Conservation (phyloP, 371 early-diverging fungal genomes). For the Mortierella sp. region DNA sequence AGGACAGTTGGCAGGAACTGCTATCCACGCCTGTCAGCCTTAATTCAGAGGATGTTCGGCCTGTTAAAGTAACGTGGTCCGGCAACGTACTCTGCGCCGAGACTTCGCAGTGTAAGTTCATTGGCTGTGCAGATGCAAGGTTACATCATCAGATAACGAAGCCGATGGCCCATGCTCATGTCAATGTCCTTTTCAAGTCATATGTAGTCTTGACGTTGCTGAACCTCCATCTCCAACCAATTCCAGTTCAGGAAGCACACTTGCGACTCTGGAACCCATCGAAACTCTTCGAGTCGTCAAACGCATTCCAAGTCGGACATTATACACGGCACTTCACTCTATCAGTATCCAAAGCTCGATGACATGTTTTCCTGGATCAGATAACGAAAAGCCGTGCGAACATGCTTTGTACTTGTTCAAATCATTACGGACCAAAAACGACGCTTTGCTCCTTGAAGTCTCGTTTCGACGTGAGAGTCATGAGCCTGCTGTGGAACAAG, state of each 20-base stretch:
- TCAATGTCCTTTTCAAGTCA: slow-evolving; percentile 1
- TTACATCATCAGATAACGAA: too few species aligned
- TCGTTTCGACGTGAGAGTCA: not conserved
- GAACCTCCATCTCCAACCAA: not conserved
- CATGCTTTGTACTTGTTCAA: slow-evolving; percentile 23
- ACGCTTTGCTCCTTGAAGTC: slow-evolving; percentile 25
- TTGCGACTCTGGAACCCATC: slow-evolving; percentile 4
- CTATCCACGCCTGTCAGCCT: slow-evolving; percentile 13
- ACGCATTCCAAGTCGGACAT: slow-evolving; percentile 11
- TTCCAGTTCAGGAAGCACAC: not conserved
- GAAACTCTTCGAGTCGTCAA: slow-evolving; percentile 22
- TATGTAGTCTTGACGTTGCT: slow-evolving; percentile 23
- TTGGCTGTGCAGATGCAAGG: not conserved
- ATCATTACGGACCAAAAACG: slow-evolving; percentile 22
- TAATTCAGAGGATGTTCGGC: slow-evolving; percentile 3
- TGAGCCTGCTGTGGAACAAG: not conserved
- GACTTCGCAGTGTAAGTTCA: slow-evolving; percentile 14
- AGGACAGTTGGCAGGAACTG: slow-evolving; percentile 36
- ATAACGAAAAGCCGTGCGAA: slow-evolving; percentile 15
- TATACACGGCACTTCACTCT: slow-evolving; percentile 12
- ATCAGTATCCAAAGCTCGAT: slow-evolving; percentile 8
- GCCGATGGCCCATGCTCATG: not conserved
- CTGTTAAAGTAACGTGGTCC: slow-evolving; percentile 22
- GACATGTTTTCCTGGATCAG: slow-evolving; percentile 21
- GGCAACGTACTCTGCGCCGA: slow-evolving; percentile 18